Percentiles rank a stretch among this genome's conserved stretches.
These are phyloP conservation scores for Alternaria sp. DNA, from an alignment of 2,329 filamentous ascomycete genomes.

Conservation along the genomic window DNA sequence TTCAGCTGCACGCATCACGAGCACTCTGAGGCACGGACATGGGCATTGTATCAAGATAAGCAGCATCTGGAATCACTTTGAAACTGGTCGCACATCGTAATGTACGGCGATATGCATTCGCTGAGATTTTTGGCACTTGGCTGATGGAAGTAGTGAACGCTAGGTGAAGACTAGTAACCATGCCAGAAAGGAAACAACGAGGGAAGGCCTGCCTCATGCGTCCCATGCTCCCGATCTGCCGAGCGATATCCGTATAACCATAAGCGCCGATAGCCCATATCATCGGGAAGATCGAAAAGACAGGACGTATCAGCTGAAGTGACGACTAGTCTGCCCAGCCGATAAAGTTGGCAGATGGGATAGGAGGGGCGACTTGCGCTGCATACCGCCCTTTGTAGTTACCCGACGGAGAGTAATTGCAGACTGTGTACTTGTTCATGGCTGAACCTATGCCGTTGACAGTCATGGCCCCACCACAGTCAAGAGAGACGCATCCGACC, in stretches of 20 bases:
- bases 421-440: conserved; percentile 67
- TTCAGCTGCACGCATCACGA: not conserved
- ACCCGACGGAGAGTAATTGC: conserved; percentile 80
- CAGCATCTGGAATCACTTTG: not conserved
- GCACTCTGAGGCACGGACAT: not conserved
- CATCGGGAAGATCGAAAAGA: not conserved
- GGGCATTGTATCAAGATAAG: not conserved
- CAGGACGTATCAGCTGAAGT: conserved; percentile 7
- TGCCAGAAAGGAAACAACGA: not conserved
- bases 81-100: conserved; percentile 3
- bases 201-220: not conserved
- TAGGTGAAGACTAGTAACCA: not conserved
- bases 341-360: conserved; percentile 25
- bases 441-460: conserved; percentile 22
- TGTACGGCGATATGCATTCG: conserved; percentile 1
- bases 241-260: not conserved
- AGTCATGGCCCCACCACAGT: conserved; percentile 38
- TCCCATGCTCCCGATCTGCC: not conserved
- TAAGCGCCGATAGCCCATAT: conserved; percentile 2
- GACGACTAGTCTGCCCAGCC: conserved; percentile 37
- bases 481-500: conserved; percentile 45
- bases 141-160: conserved; percentile 2
- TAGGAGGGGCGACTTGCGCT: conserved; percentile 57
- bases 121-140: not conserved
- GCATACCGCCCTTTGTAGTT: conserved; percentile 63